phyloP scores from a whole-genome alignment of 345 rosid genomes.

The Lepidium africanum region DNA sequence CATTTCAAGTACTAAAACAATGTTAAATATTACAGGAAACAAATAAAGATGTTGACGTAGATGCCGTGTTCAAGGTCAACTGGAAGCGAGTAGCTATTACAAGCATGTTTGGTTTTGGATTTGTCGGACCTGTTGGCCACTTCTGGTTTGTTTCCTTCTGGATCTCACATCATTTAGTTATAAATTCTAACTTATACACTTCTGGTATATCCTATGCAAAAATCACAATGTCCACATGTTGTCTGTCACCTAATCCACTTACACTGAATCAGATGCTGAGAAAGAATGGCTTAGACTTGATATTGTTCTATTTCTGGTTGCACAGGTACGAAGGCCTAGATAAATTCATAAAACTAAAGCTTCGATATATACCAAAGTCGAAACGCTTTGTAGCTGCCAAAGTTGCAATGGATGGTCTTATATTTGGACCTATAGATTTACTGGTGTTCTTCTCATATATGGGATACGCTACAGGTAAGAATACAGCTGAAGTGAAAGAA shows the following conservation, averaged over 20 bases:
- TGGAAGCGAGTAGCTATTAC: conserved; percentile 80
- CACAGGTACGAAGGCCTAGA: conserved; percentile 84
- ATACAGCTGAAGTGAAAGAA: conserved; percentile 59
- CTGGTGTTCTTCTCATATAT: conserved; percentile 78
- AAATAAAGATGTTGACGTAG: conserved; percentile 37
- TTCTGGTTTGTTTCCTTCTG: conserved; percentile 49
- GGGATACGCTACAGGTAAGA: conserved; percentile 79
- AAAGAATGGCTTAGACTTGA: neutral
- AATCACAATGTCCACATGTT: neutral
- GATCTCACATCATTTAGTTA: neutral
- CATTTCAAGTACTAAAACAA: neutral
- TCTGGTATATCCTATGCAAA: neutral
- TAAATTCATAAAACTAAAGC: conserved; percentile 53
- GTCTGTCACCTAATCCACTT: neutral
- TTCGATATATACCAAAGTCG: conserved; percentile 60
- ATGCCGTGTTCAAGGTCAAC: conserved; percentile 42
- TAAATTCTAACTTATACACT: neutral
- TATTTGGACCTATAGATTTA: conserved; percentile 83
- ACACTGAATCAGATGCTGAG: neutral
- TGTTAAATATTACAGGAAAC: conserved; percentile 39
- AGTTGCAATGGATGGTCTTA: conserved; percentile 86
- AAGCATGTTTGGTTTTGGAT: conserved; percentile 70
- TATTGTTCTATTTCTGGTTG: neutral
- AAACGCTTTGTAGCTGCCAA: conserved; percentile 64
- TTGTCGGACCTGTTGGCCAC: conserved; percentile 86